Evolutionary conservation across 768 basidiomycete genomes (phyloP).

Genomic region (Gloeophyllum trabeum): DNA sequence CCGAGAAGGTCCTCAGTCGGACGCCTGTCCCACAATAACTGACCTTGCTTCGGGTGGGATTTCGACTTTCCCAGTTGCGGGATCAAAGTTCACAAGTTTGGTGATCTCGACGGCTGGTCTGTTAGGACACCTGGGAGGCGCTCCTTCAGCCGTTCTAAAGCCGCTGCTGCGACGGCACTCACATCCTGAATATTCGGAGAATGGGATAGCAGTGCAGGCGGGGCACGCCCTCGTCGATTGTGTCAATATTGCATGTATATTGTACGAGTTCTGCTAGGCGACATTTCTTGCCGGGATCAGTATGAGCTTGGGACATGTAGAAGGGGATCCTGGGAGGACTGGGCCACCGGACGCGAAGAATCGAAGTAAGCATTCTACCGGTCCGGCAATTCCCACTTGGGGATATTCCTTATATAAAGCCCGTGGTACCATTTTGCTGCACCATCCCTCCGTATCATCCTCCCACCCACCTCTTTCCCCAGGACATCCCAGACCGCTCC

Average conservation of each 20-base stretch:
- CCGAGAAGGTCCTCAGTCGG: neutral
- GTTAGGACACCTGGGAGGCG: conserved; percentile 52
- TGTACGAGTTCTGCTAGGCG: conserved; percentile 63
- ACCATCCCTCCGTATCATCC: conserved; percentile 3
- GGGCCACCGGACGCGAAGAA: neutral
- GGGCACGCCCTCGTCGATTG: conserved; percentile 13
- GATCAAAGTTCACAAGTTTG: conserved; percentile 34
- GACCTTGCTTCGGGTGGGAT: conserved; percentile 33
- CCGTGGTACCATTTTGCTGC: no score
- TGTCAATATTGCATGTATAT: conserved; percentile 44
- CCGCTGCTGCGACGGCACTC: no score
- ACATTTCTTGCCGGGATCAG: conserved; percentile 21
- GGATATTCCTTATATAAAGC: neutral
- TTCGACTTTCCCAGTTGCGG: conserved; percentile 36
- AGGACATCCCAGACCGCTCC: conserved; percentile 7
- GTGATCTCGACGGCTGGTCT: conserved; percentile 65
- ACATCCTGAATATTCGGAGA: conserved; percentile 68
- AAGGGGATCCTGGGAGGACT: neutral
- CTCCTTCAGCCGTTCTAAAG: no score
- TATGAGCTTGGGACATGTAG: neutral
- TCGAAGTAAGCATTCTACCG: conserved; percentile 1
- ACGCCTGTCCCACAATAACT: no score
- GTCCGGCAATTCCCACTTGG: conserved; percentile 14
- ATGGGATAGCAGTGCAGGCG: conserved; percentile 58
- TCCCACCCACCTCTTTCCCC: conserved; percentile 15